phyloP scores from a whole-genome alignment of 306 rosid genomes.

The Quercus mongolica region DNA sequence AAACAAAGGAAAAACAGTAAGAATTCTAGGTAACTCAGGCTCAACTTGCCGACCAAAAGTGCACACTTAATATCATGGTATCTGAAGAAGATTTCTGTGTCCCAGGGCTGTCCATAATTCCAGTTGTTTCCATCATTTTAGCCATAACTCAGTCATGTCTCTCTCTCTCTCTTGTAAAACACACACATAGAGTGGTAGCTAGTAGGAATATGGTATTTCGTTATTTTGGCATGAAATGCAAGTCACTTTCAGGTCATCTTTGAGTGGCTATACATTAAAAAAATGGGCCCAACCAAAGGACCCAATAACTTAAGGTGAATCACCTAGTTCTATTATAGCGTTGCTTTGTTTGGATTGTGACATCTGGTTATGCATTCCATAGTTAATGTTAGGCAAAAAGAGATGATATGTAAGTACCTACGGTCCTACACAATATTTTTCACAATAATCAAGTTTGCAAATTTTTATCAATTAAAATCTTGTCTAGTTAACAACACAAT shows the following conservation, averaged over 20 bases:
- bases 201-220: not conserved
- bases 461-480: no score
- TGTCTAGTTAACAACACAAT: rapidly evolving
- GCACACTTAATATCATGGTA: not conserved
- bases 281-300: not conserved
- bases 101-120: conserved; percentile 1
- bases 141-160: not conserved
- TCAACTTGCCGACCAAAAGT: conserved; percentile 17
- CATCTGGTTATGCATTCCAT: not conserved
- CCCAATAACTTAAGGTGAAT: not conserved
- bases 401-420: no score
- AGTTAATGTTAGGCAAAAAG: no score
- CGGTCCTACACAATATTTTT: no score
- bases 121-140: conserved; percentile 19
- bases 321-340: not conserved
- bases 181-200: not conserved
- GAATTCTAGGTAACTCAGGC: not conserved
- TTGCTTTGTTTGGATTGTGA: conserved; percentile 13
- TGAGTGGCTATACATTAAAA: not conserved
- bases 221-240: not conserved
- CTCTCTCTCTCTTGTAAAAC: not conserved
- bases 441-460: no score
- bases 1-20: not conserved
- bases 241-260: not conserved
- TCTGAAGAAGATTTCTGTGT: conserved; percentile 1